Percentiles rank a stretch among this genome's conserved stretches.
These are phyloP conservation scores for Lecanicillium sp. DNA, from an alignment of 2,329 filamentous ascomycete genomes.

Conservation along the genomic window DNA sequence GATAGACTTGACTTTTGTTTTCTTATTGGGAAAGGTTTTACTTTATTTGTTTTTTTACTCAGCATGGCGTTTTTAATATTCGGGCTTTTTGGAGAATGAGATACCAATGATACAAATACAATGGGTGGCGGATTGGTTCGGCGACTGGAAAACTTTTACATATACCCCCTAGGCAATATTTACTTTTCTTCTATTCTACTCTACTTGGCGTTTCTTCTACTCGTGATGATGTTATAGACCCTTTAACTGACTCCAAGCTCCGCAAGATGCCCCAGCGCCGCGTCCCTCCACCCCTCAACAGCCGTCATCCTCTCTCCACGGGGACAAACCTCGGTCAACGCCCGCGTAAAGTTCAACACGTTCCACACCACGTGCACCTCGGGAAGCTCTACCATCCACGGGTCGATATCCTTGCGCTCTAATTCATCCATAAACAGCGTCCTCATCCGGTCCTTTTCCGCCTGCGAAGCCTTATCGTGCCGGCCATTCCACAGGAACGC, in stretches of 20 bases:
- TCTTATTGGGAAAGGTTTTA: background rate
- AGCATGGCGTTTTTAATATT: background rate
- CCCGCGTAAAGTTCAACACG: slow-evolving; percentile 18
- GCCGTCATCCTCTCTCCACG: slow-evolving; percentile 14
- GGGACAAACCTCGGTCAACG: slow-evolving; percentile 21
- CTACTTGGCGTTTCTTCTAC: background rate
- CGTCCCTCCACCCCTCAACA: slow-evolving; percentile 14
- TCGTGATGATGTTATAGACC: background rate
- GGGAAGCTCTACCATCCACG: slow-evolving; percentile 12
- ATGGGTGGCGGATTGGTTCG: too few relatives aligned
- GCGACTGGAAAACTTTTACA: background rate
- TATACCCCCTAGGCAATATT: slow-evolving; percentile 3
- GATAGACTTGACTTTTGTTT: slow-evolving; percentile 2
- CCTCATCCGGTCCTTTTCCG: slow-evolving; percentile 16
- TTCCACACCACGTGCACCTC: slow-evolving; percentile 19
- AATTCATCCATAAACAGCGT: slow-evolving; percentile 17
- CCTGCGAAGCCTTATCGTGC: slow-evolving; percentile 11
- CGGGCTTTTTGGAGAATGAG: too few relatives aligned
- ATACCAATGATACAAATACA: too few relatives aligned
- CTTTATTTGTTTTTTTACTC: background rate
- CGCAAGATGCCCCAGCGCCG: slow-evolving; percentile 8
- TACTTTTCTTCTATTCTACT: background rate
- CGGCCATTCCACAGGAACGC: slow-evolving; percentile 26
- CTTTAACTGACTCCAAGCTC: background rate
- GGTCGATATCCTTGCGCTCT: slow-evolving; percentile 9